phyloP scores from a whole-genome alignment of 1,284 basidiomycete species.

The Cutaneotrichosporon sp. region DNA sequence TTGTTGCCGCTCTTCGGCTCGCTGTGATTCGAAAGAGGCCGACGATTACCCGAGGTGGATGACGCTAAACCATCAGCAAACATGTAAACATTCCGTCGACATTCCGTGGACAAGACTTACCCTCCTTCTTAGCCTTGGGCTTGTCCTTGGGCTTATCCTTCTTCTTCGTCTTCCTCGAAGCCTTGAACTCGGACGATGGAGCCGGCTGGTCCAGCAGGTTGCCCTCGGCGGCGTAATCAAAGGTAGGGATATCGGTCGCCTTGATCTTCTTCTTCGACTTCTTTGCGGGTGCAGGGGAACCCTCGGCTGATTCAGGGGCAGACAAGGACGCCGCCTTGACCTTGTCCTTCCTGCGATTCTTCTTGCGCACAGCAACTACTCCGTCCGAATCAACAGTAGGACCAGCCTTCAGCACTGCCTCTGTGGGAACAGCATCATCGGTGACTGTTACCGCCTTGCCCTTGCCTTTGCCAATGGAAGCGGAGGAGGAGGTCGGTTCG shows the following conservation, averaged over 20 bases:
- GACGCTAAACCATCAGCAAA: conserved; percentile 14
- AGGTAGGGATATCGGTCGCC: conserved; percentile 56
- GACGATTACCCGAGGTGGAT: conserved; percentile 41
- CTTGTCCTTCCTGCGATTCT: conserved; percentile 28
- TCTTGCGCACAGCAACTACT: conserved; percentile 39
- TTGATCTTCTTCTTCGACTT: conserved; percentile 33
- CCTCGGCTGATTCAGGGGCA: not conserved
- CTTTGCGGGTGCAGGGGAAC: not conserved
- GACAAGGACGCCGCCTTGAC: not conserved
- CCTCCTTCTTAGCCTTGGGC: conserved; percentile 43
- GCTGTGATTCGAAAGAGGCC: conserved; percentile 45
- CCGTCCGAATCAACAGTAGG: conserved; percentile 25
- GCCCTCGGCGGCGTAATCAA: conserved; percentile 71
- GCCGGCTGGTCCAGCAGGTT: conserved; percentile 68
- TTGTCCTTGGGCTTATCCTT: conserved; percentile 25
- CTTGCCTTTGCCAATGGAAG: conserved; percentile 9
- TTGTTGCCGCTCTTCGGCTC: conserved; percentile 50
- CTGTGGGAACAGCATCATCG: conserved; percentile 1
- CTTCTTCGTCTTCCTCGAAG: conserved; percentile 3
- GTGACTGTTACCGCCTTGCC: not conserved
- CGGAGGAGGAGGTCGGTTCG: conserved; percentile 1
- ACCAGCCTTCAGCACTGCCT: conserved; percentile 12
- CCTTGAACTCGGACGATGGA: conserved; percentile 4
- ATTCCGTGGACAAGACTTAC: conserved; percentile 20
- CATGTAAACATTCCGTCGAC: not conserved